Base-by-base conservation (phyloP, 495 filamentous ascomycete genomes). In the Aeminium ludgeri region DNA sequence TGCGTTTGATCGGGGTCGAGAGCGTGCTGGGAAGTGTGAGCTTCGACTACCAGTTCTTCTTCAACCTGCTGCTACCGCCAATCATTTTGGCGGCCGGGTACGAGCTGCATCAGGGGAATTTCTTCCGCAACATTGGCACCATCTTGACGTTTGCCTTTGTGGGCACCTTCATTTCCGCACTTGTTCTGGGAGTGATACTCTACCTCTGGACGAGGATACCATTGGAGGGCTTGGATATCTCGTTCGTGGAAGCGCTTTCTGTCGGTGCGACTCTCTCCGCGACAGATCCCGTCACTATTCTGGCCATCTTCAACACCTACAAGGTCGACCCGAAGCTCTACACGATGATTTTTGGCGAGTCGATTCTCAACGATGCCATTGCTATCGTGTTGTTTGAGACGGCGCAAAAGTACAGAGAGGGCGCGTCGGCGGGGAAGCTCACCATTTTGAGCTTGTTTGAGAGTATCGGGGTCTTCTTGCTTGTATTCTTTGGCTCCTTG, bases 311-410 rank as follows among this genome's bases (percentile, higher is more conserved):
- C 74, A 97, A 94, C 55, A 79, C 91, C 1, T 96, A 95, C 67
- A 94, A 95, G 61, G 89, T 97, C 38, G 89, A 97, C 57, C 89
- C 89, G 8, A 95, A 95, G 61, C 71, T 97, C 4, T 97, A 97
- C 58, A 97, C 89, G 6, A 70, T 96, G 50, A 96, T 97, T 43
- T 97, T 97, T 57, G 89, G 89, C 51, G 89, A 97, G 60, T 92
- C 86, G 25, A 96, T 97, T 38, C 63, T 97, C 36, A 97, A 97
- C 57, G 89, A 97, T 67, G 89, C 89, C 13, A 83, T 97, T 50
- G 89, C 89, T 31, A 97, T 97, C 55, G 89, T 97, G 45, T 72
- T 97, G 51, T 97, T 96, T 61, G 91, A 97, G 63, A 95, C 89
- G 0, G 91, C 89, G 11, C 85, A 93, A 58, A 76, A 78, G 53